These are phyloP conservation scores for Pseudocercospora musae DNA, from an alignment of 2,329 filamentous ascomycete species.

Conservation along the genomic window DNA sequence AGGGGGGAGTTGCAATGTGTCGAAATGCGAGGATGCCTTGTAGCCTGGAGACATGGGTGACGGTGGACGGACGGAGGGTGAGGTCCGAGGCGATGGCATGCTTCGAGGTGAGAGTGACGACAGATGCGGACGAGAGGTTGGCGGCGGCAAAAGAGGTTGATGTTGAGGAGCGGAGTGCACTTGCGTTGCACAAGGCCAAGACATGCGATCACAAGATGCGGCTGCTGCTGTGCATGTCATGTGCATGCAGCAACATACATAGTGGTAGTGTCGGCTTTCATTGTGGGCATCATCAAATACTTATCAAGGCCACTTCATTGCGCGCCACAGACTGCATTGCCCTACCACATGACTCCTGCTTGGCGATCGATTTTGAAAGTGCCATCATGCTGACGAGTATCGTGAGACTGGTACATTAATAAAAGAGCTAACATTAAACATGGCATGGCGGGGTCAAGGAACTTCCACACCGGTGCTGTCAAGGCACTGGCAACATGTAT, in stretches of 20 bases:
- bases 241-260: no score
- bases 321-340: neutral
- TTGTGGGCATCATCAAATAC: neutral
- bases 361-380: neutral
- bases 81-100: conserved; percentile 36
- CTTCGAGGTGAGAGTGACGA: conserved; percentile 6
- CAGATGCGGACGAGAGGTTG: neutral
- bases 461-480: neutral
- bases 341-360: neutral
- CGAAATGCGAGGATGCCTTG: conserved; percentile 30
- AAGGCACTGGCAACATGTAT: neutral
- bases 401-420: no score
- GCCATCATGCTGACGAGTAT: conserved; percentile 3
- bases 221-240: no score
- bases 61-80: conserved; percentile 34
- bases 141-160: neutral
- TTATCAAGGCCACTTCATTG: neutral
- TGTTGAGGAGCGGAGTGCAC: neutral
- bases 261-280: neutral
- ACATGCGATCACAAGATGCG: conserved; percentile 1
- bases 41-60: conserved; percentile 35
- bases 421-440: neutral
- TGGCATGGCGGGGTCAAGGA: neutral
- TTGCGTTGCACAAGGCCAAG: conserved; percentile 7
- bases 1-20: conserved; percentile 31